These are phyloP conservation scores for Fraxinus excelsior DNA, from an alignment of 257 asterid species.

Conservation along the genomic window DNA sequence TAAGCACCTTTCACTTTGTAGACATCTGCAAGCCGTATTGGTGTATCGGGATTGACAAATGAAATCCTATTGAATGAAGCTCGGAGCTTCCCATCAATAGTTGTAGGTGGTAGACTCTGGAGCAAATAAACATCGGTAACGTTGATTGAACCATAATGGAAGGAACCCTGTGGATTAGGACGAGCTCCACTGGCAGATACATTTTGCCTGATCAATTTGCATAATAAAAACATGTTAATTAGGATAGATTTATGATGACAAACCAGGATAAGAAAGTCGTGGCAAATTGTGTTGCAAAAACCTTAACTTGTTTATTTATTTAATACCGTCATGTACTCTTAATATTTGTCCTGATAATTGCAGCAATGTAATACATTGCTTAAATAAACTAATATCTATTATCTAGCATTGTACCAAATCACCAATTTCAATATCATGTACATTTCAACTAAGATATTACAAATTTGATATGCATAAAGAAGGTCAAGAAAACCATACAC, in stretches of 20 bases:
- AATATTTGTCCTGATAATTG: background rate
- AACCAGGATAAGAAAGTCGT: background rate
- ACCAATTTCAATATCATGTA: background rate
- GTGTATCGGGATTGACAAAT: conserved; percentile 71
- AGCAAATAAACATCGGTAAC: conserved; percentile 70
- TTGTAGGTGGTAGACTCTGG: conserved; percentile 53
- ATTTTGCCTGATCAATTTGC: conserved; percentile 64
- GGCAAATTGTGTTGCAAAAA: too few relatives aligned
- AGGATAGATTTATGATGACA: background rate
- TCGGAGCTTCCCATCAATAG: conserved; percentile 63
- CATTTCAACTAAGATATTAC: background rate
- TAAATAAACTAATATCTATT: background rate
- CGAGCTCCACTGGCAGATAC: conserved; percentile 95
- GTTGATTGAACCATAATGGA: conserved; percentile 79
- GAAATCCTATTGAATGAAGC: conserved; percentile 84
- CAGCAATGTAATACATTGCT: conserved; percentile 1
- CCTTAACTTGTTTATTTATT: too few relatives aligned
- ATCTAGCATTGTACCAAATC: background rate
- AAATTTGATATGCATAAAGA: background rate
- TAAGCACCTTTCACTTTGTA: conserved; percentile 69
- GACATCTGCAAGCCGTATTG: conserved; percentile 79
- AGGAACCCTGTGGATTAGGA: conserved; percentile 98
- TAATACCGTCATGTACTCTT: background rate
- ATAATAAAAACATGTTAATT: conserved; percentile 4
- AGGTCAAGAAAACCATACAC: background rate